Base-by-base conservation (phyloP, 2,329 filamentous ascomycete genomes). In the Elsinoe ampelina region DNA sequence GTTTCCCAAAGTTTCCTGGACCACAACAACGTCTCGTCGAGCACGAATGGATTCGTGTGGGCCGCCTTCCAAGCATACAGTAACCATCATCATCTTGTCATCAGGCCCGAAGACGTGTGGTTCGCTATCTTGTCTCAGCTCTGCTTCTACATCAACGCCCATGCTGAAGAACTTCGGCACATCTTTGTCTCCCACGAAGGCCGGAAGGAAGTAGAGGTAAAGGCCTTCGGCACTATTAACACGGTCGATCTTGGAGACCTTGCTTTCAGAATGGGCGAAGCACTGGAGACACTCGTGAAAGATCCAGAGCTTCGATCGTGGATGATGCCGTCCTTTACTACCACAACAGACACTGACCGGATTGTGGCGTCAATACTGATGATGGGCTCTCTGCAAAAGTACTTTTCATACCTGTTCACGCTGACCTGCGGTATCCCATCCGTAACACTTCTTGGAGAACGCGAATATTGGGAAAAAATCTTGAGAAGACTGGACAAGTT, bases 51-150 rank as follows among this genome's bases (percentile, higher is more conserved):
- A 38, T 38, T 38, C 8, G 36, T 38, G 4, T 38, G 12, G 36
- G 36, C 36, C 36, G 12, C 36, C 36, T n/a, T 45, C 41, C 68
- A 74, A 32, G 77, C 77, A 0, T 80, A 79, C 71, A 75, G 71
- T 26, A 64, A 66, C 1, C 73, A 78, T 57, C 72, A 75, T 54
- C 70, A 78, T 57, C 70, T 80, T 0, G 64, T 63, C 1, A 65
- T 80, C 47, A 73, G 77, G 1, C 77, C 78, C 0, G 77, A 81
- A 30, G 78, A 81, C 57, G 63, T 80, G 12, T 81, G 77, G 78
- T 69, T 79, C 42, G 66, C 76, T 5, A 78, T 80, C 59, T 62
- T 80, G 0, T 68, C 71, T 0, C 77, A 81, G 59, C 60, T 80
- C 1, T 73, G 68, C 61, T 66, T 72, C 56, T 77, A 71, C 60